Evolutionary conservation across 1,139 yeast species (phyloP).

Genomic region (Yarrowia galli): DNA sequence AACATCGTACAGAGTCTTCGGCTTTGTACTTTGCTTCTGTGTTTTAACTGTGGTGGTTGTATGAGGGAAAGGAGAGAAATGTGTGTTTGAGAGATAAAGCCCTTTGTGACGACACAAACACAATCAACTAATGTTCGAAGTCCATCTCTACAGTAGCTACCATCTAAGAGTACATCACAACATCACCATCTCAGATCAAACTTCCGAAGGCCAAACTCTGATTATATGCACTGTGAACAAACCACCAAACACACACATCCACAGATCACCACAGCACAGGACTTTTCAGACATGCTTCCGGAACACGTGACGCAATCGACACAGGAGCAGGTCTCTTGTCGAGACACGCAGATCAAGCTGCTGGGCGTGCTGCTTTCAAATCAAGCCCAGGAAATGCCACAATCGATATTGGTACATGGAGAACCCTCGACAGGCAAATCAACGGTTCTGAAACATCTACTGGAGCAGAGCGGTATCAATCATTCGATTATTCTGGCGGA

Average conservation of each 20-base stretch:
- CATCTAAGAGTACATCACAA: too few relatives aligned
- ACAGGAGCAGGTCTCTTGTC: constrained; percentile 37
- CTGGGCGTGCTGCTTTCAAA: constrained; percentile 43
- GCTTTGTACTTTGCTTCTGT: not conserved
- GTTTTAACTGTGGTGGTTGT: not conserved
- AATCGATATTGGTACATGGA: constrained; percentile 50
- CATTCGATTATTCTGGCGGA: constrained; percentile 50
- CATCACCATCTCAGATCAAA: not conserved
- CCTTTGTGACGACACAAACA: too few relatives aligned
- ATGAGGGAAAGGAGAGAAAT: not conserved
- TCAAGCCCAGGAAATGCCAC: constrained; percentile 43
- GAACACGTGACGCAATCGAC: constrained; percentile 5
- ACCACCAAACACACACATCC: not conserved
- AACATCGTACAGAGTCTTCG: not conserved
- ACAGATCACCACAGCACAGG: not conserved
- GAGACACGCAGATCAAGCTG: constrained; percentile 44
- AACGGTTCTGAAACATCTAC: constrained; percentile 43
- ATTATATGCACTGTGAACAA: not conserved
- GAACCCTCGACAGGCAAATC: constrained; percentile 51
- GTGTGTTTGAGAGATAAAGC: not conserved
- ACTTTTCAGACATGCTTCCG: not conserved
- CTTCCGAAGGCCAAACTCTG: constrained; percentile 1
- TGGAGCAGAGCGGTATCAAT: constrained; percentile 41
- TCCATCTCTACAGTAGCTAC: too few relatives aligned
- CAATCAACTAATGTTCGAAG: too few relatives aligned